phyloP scores from a whole-genome alignment of 1,139 yeast species.

The Suhomyces coccinellae region DNA sequence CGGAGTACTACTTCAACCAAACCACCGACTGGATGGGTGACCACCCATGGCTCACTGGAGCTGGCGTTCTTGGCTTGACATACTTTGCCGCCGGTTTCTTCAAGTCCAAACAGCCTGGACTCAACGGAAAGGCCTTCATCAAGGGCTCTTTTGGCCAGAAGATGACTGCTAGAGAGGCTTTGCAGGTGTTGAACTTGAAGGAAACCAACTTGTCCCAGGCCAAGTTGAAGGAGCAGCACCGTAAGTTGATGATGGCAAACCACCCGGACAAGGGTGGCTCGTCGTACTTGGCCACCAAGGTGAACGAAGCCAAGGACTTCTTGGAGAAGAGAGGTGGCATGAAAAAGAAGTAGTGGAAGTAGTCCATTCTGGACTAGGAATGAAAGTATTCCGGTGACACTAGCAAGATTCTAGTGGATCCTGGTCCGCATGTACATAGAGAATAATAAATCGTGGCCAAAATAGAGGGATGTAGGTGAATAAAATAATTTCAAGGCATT shows the following conservation, averaged over 20 bases:
- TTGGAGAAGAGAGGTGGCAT: constrained; percentile 78
- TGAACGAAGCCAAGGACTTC: constrained; percentile 94
- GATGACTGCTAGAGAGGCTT: constrained; percentile 89
- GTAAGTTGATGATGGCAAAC: constrained; percentile 83
- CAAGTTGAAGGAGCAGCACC: constrained; percentile 86
- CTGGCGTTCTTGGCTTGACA: constrained; percentile 66
- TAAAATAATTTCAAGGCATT: no score
- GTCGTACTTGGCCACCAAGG: constrained; percentile 91
- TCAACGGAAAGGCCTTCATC: constrained; percentile 68
- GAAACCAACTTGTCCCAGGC: constrained; percentile 76
- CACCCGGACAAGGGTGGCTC: constrained; percentile 99
- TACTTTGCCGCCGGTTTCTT: constrained; percentile 69
- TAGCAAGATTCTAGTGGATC: no score
- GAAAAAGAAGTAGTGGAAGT: constrained; percentile 37
- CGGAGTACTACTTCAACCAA: constrained; percentile 71
- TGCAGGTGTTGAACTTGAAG: constrained; percentile 80
- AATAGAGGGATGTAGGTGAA: no score
- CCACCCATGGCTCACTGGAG: constrained; percentile 75
- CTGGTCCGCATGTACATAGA: no score
- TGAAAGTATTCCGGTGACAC: no score
- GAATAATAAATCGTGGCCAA: no score
- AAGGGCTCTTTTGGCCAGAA: constrained; percentile 90
- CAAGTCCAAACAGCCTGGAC: constrained; percentile 70
- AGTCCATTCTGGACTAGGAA: no score
- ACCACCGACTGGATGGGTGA: constrained; percentile 63